These are phyloP conservation scores for Klebsormidium nitens DNA, from an alignment of 139 green algal genomes.

Conservation along the genomic window DNA sequence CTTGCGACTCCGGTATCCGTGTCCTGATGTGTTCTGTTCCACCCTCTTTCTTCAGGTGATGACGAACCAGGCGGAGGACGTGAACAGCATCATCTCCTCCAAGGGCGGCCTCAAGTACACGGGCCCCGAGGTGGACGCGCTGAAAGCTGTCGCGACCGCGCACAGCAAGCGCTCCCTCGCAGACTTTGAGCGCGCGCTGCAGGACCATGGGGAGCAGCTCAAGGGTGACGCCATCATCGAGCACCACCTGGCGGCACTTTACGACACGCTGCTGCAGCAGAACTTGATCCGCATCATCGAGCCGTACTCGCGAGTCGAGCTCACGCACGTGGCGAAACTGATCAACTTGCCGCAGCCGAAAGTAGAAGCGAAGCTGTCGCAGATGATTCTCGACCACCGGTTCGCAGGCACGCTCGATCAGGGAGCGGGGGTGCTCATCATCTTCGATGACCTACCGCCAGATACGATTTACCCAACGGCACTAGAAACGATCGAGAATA, in stretches of 20 bases:
- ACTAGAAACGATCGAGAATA: conserved; percentile 72
- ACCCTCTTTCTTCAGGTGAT: conserved; percentile 3
- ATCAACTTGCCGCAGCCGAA: conserved; percentile 71
- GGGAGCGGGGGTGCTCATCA: conserved; percentile 80
- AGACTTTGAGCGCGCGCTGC: conserved; percentile 66
- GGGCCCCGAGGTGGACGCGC: conserved; percentile 80
- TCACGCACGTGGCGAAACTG: conserved; percentile 80
- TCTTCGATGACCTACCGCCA: conserved; percentile 64
- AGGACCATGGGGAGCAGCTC: conserved; percentile 68
- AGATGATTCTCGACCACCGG: conserved; percentile 99
- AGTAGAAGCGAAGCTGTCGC: conserved; percentile 89
- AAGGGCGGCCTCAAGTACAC: conserved; percentile 91
- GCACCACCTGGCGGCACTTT: conserved; percentile 71
- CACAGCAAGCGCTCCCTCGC: conserved; percentile 75
- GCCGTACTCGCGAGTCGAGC: conserved; percentile 88
- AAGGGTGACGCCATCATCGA: conserved; percentile 80
- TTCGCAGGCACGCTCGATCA: conserved; percentile 87
- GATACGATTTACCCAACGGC: conserved; percentile 75
- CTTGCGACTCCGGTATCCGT: too few species aligned
- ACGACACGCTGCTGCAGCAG: conserved; percentile 60
- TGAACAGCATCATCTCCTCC: conserved; percentile 76
- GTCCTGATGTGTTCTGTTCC: too few species aligned
- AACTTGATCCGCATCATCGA: conserved; percentile 79
- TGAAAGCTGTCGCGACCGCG: conserved; percentile 81
- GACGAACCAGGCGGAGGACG: conserved; percentile 56